Evolutionary conservation across 2,329 filamentous ascomycete genomes (phyloP), one percentile per base, ranked within the genome.

Genomic region (Stromatinia cepivora): DNA sequence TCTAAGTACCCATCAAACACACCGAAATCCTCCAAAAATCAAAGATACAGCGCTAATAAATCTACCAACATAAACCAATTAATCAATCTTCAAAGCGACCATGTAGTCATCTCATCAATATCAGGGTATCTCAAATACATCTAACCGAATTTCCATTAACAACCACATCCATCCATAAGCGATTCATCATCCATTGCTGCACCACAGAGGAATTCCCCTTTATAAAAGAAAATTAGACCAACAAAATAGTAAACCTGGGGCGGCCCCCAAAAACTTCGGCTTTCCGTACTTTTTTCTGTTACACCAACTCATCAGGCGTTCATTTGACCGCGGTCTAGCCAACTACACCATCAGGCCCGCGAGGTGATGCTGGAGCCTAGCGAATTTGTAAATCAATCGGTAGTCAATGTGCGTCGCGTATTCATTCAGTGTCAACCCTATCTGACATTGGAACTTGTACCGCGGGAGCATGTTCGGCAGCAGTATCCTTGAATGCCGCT

Each of bases 391-490:
- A 39, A 63, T 28, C 0, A 28, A 63, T 39, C 7, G 9, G 15
- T 39, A 28, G 13, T 50, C n/a, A 10, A 8, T 15, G 22, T 31
- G 22, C 3, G 8, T 22, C 58, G n/a, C 15, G 10, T 28, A 28
- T 39, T 63, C 46, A 52, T 50, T 63, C 61, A n/a, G n/a, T 42
- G 2, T 42, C 46, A n/a, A 28, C 46, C 8, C 46, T 72, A 39
- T 64, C 69, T 25, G 69, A 70, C 31, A 68, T 59, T 6, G 72
- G 73, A 34, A 77, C 67, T 50, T 75, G 73, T 69, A 73, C 50
- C 56, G 75, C 75, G 22, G 76, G 75, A 22, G 71, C 73, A 71
- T 74, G 73, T 63, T 77, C 74, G 53, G 73, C 70, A 39, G 72
- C 74, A 48, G 69, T 69, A 66, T 75, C 73, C 17, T 66, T 69